Conservation (phyloP, 176 grass and related monocot genomes). For the Oryza longistaminata region DNA sequence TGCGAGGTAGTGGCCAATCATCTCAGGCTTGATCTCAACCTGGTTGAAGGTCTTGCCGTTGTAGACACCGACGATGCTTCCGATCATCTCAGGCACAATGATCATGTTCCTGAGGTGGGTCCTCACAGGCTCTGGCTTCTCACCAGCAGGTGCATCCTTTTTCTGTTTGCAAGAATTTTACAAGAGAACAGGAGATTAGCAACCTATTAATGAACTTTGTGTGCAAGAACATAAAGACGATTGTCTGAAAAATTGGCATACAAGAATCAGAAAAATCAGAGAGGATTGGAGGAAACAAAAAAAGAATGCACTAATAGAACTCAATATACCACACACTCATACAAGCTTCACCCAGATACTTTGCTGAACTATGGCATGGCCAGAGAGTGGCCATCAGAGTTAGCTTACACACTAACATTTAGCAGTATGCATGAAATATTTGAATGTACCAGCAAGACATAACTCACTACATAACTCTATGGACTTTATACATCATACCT, state of each 20-base stretch:
- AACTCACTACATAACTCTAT: background rate
- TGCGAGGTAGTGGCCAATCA: constrained; percentile 81
- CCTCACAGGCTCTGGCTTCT: constrained; percentile 69
- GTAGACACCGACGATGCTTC: constrained; percentile 59
- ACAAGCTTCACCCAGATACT: background rate
- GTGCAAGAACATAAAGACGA: background rate
- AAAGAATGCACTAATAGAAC: background rate
- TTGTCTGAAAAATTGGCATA: background rate
- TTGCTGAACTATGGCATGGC: background rate
- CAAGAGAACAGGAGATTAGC: background rate
- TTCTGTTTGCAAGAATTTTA: constrained; percentile 47
- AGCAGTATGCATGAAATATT: too few relatives aligned
- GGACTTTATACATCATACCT: background rate
- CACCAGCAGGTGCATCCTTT: constrained; percentile 60
- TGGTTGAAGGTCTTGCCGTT: constrained; percentile 72
- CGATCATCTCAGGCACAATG: constrained; percentile 79
- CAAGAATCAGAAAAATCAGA: background rate
- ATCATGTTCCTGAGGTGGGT: constrained; percentile 87
- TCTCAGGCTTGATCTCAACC: constrained; percentile 80
- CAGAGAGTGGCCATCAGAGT: background rate
- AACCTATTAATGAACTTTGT: background rate
- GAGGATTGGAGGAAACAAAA: background rate
- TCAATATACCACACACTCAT: background rate
- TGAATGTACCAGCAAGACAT: background rate
- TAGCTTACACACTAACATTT: too few relatives aligned